Conservation (phyloP, 2,329 filamentous ascomycete genomes). For the Tolypocladium nubicola region DNA sequence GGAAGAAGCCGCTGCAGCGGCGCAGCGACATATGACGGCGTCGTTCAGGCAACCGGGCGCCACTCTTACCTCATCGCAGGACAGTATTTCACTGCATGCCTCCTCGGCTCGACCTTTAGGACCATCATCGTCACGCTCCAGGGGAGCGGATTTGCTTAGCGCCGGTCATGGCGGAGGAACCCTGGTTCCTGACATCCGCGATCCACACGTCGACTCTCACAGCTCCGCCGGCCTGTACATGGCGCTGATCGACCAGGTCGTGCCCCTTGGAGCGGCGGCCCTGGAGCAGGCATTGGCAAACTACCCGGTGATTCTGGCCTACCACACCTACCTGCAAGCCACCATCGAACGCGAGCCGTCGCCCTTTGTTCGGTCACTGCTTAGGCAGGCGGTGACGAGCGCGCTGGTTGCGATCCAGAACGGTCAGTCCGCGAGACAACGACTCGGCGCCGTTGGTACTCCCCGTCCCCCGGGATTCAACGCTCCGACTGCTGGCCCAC, state of each 20-base stretch:
- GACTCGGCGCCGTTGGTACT: neutral
- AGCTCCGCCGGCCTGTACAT: slow-evolving; percentile 29
- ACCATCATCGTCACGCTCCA: neutral
- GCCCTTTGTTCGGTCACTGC: slow-evolving; percentile 33
- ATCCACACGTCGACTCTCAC: slow-evolving; percentile 1
- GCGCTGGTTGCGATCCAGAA: slow-evolving; percentile 35
- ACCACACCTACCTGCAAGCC: slow-evolving; percentile 36
- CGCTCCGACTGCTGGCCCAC: neutral
- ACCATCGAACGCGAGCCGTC: slow-evolving; percentile 42
- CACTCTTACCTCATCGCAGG: neutral
- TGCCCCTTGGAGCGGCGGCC: slow-evolving; percentile 37
- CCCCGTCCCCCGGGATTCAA: neutral
- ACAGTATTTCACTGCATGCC: neutral
- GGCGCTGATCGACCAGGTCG: slow-evolving; percentile 40
- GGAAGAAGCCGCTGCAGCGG: slow-evolving; percentile 53
- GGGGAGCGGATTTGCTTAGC: neutral
- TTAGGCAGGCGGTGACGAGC: slow-evolving; percentile 37
- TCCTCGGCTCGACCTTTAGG: neutral
- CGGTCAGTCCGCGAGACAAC: slow-evolving; percentile 24
- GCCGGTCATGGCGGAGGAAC: neutral
- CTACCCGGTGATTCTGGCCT: slow-evolving; percentile 38
- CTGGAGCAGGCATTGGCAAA: slow-evolving; percentile 33
- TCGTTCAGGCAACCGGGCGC: neutral
- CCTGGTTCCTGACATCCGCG: neutral
- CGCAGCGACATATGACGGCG: slow-evolving; percentile 20